Conservation (phyloP, 176 grass and related monocot species). For the Tillandsia fasciculata region DNA sequence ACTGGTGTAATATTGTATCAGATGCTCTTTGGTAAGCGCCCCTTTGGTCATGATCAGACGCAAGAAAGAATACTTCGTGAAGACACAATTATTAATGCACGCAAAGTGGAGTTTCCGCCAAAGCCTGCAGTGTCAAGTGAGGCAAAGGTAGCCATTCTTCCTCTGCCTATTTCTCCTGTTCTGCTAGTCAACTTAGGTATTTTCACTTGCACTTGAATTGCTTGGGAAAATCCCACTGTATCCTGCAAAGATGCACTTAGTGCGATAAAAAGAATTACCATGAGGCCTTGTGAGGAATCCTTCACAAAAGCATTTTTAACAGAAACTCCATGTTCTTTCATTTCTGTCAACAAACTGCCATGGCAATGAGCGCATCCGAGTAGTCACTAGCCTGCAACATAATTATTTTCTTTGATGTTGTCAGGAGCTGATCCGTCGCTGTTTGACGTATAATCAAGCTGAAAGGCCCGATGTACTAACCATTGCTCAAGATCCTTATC, state of each 20-base stretch:
- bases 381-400: background rate
- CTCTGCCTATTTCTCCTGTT: background rate
- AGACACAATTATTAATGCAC: slow-evolving; percentile 97
- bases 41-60: slow-evolving; percentile 98
- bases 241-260: background rate
- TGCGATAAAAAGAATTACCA: background rate
- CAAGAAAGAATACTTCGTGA: slow-evolving; percentile 96
- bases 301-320: background rate
- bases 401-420: slow-evolving; percentile 11
- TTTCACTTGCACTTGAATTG: background rate
- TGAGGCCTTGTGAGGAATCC: background rate
- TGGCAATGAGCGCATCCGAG: background rate
- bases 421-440: slow-evolving; percentile 85
- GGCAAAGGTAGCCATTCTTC: slow-evolving; percentile 49
- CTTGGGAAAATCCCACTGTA: background rate
- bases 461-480: slow-evolving; percentile 93
- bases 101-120: slow-evolving; percentile 84
- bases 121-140: slow-evolving; percentile 91
- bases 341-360: background rate
- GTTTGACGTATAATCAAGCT: slow-evolving; percentile 93
- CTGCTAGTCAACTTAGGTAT: background rate
- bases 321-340: background rate
- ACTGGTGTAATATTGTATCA: slow-evolving; percentile 97
- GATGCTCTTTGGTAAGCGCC: slow-evolving; percentile 86
- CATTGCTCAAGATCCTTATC: slow-evolving; percentile 86